Percentiles rank a stretch among this genome's conserved stretches.
phyloP scores from a whole-genome alignment of 208 protist species.

The Kentomonas sorsogonicus region DNA sequence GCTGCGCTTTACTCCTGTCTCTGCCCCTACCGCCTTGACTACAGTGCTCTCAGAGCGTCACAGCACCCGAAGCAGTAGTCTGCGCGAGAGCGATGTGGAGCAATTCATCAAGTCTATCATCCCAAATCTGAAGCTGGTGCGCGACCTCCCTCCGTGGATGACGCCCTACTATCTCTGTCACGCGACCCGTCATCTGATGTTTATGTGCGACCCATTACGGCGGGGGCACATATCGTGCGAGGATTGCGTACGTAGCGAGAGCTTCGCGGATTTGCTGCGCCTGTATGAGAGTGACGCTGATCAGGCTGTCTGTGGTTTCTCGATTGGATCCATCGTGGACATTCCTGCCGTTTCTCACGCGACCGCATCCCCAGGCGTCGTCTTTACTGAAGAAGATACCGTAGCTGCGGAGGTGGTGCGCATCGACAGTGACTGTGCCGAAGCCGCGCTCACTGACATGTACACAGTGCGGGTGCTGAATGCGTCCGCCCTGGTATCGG shows the following conservation, averaged over 20 bases:
- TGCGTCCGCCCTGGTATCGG: background rate
- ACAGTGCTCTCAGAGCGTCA: slow-evolving; percentile 52
- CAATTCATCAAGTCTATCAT: slow-evolving; percentile 64
- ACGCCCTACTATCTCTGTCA: slow-evolving; percentile 88
- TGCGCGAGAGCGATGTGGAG: slow-evolving; percentile 83
- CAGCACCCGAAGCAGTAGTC: slow-evolving; percentile 75
- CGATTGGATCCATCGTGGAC: slow-evolving; percentile 69
- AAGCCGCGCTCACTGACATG: slow-evolving; percentile 41
- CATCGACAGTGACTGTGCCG: slow-evolving; percentile 56
- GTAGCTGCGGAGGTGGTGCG: slow-evolving; percentile 50
- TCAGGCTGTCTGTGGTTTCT: slow-evolving; percentile 63
- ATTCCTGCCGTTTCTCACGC: no score
- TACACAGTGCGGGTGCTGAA: slow-evolving; percentile 64
- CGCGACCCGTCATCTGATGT: slow-evolving; percentile 90
- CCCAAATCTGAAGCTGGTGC: slow-evolving; percentile 71
- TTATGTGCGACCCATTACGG: slow-evolving; percentile 85
- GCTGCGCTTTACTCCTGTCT: slow-evolving; percentile 59
- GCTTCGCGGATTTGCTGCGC: slow-evolving; percentile 85
- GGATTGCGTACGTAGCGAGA: slow-evolving; percentile 76
- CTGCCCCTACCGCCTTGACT: slow-evolving; percentile 31
- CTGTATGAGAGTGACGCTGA: slow-evolving; percentile 84
- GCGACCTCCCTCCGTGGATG: slow-evolving; percentile 84
- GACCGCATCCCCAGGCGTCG: slow-evolving; percentile 22
- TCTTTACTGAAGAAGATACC: slow-evolving; percentile 56
- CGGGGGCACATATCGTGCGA: slow-evolving; percentile 77